Conservation (phyloP, 345 rosid genomes). For the Noccaea bulbosa region DNA sequence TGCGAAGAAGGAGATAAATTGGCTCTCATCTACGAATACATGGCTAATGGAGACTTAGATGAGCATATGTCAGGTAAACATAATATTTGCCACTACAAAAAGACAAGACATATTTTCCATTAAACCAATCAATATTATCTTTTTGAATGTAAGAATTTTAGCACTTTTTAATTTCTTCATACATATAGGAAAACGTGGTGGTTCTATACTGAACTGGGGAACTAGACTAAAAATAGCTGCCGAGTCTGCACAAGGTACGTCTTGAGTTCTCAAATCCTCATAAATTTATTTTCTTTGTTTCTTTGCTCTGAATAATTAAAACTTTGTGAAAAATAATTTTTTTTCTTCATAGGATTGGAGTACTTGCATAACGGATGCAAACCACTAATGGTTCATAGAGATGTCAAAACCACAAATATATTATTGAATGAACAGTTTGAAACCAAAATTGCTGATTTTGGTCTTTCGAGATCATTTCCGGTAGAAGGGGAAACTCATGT, state of each 20-base stretch:
- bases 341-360: conserved; percentile 12
- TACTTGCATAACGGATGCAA: conserved; percentile 29
- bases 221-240: conserved; percentile 45
- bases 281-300: too few species aligned
- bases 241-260: conserved; percentile 52
- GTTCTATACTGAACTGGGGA: conserved; percentile 41
- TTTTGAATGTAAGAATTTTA: too few species aligned
- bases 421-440: conserved; percentile 49
- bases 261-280: not conserved
- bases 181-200: conserved; percentile 11
- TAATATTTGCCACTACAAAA: not conserved
- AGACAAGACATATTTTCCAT: not conserved
- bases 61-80: conserved; percentile 44
- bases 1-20: conserved; percentile 45
- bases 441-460: conserved; percentile 46
- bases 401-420: conserved; percentile 36
- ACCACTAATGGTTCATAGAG: conserved; percentile 1
- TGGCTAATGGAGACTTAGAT: conserved; percentile 51
- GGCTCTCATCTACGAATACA: conserved; percentile 52
- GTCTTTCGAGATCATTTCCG: conserved; percentile 27
- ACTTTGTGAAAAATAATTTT: not conserved
- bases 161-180: too few species aligned
- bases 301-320: not conserved
- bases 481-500: conserved; percentile 19
- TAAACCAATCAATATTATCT: too few species aligned